Conservation (phyloP, 495 filamentous ascomycete species). For the Xylaria acuta region DNA sequence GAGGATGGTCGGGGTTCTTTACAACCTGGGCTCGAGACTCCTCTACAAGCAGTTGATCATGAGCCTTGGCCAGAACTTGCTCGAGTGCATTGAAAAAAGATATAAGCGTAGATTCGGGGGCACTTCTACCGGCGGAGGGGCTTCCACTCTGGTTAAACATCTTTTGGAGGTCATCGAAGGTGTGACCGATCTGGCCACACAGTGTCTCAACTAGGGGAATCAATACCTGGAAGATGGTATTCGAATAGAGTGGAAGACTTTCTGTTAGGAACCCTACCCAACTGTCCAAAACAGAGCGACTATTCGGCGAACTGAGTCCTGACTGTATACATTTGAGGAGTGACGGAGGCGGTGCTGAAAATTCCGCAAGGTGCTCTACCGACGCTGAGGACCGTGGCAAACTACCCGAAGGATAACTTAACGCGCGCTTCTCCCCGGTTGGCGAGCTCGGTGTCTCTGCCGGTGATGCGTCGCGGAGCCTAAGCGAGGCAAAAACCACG, state of each 20-base stretch:
- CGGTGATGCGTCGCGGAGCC: conserved; percentile 62
- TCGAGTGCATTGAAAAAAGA: conserved; percentile 87
- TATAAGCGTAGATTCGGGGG: conserved; percentile 73
- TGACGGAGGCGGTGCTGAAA: conserved; percentile 68
- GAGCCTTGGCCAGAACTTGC: conserved; percentile 83
- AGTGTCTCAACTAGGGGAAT: conserved; percentile 90
- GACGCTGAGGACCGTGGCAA: conserved; percentile 31
- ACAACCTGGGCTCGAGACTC: conserved; percentile 69
- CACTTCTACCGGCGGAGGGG: conserved; percentile 38
- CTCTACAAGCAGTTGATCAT: conserved; percentile 80
- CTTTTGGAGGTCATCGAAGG: conserved; percentile 67
- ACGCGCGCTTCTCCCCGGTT: conserved; percentile 48
- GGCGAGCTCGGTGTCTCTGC: conserved; percentile 52
- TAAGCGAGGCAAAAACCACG: conserved; percentile 72
- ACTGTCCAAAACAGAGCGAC: conserved; percentile 80
- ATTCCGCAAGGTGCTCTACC: conserved; percentile 40
- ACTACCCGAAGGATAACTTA: conserved; percentile 40
- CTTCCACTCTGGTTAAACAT: conserved; percentile 57
- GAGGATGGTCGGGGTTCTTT: conserved; percentile 83
- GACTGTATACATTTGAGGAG: conserved; percentile 82
- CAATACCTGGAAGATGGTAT: conserved; percentile 85
- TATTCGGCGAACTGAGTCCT: conserved; percentile 77
- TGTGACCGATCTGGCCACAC: conserved; percentile 72
- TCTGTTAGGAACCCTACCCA: conserved; percentile 90
- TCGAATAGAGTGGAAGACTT: conserved; percentile 80